Conservation (phyloP, 306 rosid genomes). For the Pyrus pyrifolia region DNA sequence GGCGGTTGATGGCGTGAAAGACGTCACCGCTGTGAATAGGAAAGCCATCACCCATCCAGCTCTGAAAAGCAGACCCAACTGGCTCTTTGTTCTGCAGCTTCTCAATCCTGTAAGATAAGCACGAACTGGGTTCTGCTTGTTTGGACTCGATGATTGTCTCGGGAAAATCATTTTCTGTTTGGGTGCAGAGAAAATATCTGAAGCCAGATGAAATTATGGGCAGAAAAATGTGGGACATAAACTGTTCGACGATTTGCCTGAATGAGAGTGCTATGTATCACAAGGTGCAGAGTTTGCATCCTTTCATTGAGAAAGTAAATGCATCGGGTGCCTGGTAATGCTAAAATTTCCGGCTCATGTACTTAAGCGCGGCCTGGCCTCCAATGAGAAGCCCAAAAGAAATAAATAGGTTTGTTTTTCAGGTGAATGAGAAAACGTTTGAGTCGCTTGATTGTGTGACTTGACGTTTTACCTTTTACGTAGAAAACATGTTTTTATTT, state of each 20-base stretch:
- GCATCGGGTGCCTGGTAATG: background rate
- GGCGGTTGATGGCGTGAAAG: constrained; percentile 86
- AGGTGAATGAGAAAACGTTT: too few relatives aligned
- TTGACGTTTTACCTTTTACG: too few relatives aligned
- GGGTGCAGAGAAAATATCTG: constrained; percentile 37
- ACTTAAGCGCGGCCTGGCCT: background rate
- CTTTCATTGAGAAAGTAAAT: background rate
- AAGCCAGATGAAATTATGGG: constrained; percentile 15
- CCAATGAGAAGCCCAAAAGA: background rate
- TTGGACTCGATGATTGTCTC: constrained; percentile 8
- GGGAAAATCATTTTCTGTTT: constrained; percentile 20
- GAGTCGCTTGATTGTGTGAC: too few relatives aligned
- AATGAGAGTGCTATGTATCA: constrained; percentile 23
- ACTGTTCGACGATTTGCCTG: constrained; percentile 63
- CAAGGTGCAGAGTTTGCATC: constrained; percentile 20
- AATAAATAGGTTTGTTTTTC: background rate
- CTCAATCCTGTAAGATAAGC: constrained; percentile 75
- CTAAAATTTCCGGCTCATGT: background rate
- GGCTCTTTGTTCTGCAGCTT: constrained; percentile 49
- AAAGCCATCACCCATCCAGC: constrained; percentile 94
- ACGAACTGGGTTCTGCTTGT: constrained; percentile 21
- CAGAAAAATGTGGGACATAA: constrained; percentile 3
- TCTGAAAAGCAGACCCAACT: constrained; percentile 60
- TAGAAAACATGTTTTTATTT: rapidly evolving
- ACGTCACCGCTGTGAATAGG: constrained; percentile 68